Percentiles rank a stretch among this genome's conserved stretches.
Evolutionary conservation across 2,329 filamentous ascomycete species (phyloP).

Genomic region (Aspergillus pseudoterreus): DNA sequence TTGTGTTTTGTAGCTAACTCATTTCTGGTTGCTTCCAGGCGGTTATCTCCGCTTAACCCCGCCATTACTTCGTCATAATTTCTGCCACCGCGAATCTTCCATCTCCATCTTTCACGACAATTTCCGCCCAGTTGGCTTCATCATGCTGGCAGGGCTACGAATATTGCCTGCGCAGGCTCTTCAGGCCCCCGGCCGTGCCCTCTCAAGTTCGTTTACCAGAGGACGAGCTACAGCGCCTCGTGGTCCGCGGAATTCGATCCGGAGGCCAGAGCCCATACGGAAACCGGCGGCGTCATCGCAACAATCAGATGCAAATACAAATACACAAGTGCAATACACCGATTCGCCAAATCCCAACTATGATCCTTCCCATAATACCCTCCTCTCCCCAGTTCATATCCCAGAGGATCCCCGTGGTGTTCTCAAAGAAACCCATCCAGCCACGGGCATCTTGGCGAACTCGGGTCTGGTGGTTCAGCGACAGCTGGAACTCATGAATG

Average conservation of each 20-base stretch:
- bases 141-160: conserved; percentile 21
- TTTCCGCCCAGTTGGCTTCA: background rate
- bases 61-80: conserved; percentile 7
- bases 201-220: conserved; percentile 25
- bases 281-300: conserved; percentile 6
- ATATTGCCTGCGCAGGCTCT: conserved; percentile 17
- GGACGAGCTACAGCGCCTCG: conserved; percentile 19
- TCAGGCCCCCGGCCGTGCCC: conserved; percentile 18
- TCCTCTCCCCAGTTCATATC: conserved; percentile 59
- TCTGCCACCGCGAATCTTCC: conserved; percentile 7
- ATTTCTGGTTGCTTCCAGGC: background rate
- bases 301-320: conserved; percentile 4
- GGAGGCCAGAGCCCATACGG: conserved; percentile 20
- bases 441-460: conserved; percentile 56
- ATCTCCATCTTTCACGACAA: background rate
- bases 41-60: conserved; percentile 32
- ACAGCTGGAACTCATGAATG: conserved; percentile 64
- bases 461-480: conserved; percentile 61
- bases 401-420: conserved; percentile 59
- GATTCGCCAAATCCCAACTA: conserved; percentile 43
- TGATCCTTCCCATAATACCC: conserved; percentile 41
- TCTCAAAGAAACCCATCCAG: conserved; percentile 57
- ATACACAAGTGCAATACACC: conserved; percentile 11
- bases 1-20: background rate
- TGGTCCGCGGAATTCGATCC: conserved; percentile 29